These are phyloP conservation scores for Lactarius hengduanensis DNA, from an alignment of 768 basidiomycete genomes.

Conservation along the genomic window DNA sequence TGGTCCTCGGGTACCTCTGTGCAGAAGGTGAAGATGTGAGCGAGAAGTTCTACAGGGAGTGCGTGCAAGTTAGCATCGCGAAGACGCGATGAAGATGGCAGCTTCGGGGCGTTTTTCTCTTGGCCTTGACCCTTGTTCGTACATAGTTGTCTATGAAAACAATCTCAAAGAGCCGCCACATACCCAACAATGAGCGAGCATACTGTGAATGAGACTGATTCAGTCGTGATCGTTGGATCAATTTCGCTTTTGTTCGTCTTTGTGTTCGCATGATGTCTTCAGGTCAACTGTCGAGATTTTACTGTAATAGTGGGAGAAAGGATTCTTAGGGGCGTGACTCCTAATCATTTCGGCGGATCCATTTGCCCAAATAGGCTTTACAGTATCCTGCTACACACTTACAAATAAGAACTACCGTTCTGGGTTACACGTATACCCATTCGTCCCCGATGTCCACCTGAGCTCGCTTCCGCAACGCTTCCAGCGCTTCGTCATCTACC, in stretches of 20 bases:
- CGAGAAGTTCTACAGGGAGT: neutral
- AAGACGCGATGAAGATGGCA: neutral
- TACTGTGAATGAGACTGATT: neutral
- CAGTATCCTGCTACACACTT: too few relatives aligned
- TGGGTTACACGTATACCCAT: conserved; percentile 18
- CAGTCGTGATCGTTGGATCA: too few relatives aligned
- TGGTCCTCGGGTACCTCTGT: too few relatives aligned
- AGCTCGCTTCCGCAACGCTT: conserved; percentile 8
- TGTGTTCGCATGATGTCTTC: neutral
- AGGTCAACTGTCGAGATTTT: too few relatives aligned
- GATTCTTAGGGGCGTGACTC: too few relatives aligned
- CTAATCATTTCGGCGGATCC: too few relatives aligned
- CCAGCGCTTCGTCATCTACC: conserved; percentile 12
- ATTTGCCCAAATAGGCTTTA: too few relatives aligned
- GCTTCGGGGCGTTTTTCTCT: neutral
- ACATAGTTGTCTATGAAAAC: neutral
- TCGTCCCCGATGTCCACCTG: conserved; percentile 19
- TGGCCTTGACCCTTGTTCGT: neutral
- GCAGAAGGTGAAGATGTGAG: neutral
- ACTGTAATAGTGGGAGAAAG: too few relatives aligned
- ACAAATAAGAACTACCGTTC: neutral
- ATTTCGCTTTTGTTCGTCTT: neutral
- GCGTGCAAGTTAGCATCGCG: neutral
- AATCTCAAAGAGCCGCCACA: neutral
- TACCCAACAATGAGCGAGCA: neutral